Conservation (phyloP, 2,329 filamentous ascomycete genomes). For the Cytospora piceicola region DNA sequence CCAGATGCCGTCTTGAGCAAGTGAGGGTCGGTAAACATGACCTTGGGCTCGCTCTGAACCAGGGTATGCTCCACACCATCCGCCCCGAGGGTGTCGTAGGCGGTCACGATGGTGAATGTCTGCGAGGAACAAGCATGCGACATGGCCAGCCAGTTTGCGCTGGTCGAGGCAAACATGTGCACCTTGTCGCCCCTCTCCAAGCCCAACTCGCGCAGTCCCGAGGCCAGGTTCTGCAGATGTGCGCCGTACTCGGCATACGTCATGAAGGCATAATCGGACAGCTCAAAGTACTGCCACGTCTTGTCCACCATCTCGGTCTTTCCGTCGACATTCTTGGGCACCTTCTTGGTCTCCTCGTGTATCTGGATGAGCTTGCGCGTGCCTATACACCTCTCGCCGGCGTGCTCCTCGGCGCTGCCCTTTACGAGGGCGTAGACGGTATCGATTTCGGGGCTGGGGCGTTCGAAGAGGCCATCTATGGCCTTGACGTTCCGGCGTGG, state of each 20-base stretch:
- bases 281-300: slow-evolving; percentile 89
- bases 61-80: slow-evolving; percentile 86
- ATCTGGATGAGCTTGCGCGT: slow-evolving; percentile 74
- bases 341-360: slow-evolving; percentile 84
- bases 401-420: slow-evolving; percentile 66
- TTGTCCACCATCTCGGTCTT: slow-evolving; percentile 81
- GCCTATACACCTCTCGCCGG: slow-evolving; percentile 68
- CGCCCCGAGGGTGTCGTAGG: slow-evolving; percentile 89
- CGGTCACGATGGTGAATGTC: slow-evolving; percentile 88
- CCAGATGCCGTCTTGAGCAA: slow-evolving; percentile 65
- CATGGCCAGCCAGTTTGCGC: slow-evolving; percentile 80
- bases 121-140: slow-evolving; percentile 81
- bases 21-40: slow-evolving; percentile 86
- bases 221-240: slow-evolving; percentile 69
- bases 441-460: slow-evolving; percentile 68
- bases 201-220: slow-evolving; percentile 75
- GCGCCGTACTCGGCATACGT: slow-evolving; percentile 81
- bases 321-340: slow-evolving; percentile 86
- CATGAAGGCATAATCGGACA: slow-evolving; percentile 75
- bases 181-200: slow-evolving; percentile 68
- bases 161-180: slow-evolving; percentile 85
- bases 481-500: slow-evolving; percentile 75
- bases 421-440: slow-evolving; percentile 82
- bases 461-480: slow-evolving; percentile 70
- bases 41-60: slow-evolving; percentile 75